Evolutionary conservation across 2,329 filamentous ascomycete species (phyloP), one percentile per base, ranked within the genome.

Genomic region (Raffaelea ambrosiae): DNA sequence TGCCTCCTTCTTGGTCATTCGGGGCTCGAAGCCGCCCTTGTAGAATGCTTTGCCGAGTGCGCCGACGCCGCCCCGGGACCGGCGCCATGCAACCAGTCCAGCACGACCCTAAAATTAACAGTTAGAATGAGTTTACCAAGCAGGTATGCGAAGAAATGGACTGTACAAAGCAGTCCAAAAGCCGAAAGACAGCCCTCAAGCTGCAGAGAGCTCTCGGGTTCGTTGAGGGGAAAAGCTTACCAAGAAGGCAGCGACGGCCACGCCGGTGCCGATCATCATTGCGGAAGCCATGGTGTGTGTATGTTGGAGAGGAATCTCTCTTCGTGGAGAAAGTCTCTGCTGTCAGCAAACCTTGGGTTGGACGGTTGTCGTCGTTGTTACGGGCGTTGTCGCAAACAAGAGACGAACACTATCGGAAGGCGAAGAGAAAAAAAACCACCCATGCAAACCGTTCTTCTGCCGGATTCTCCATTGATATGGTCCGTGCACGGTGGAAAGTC

Each of bases 11-110:
- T 85, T 81, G 65, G 82, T 96, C 91, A 98, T 98, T 68, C 85
- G 86, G 51, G 82, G 75, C 71, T 98, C 93, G 63, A 98, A 98
- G n/a, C 93, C 93, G 57, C 93, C 93, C 69, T 97, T 98, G 77
- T 96, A 97, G 63, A 89, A 98, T 39, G 89, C 83, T 66, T 90
- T 89, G 59, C 93, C 93, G 58, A 95, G 72, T 33, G 86, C 83
- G 55, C 85, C 86, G 43, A 86, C 74, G 54, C 84, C 84, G 53
- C 86, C 86, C 53, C 86, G 79, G 51, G 85, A 95, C 60, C 88
- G 81, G 54, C 90, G 83, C 66, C 90, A 79, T 57, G 93, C 93
- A 60, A 97, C 86, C 36, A 95, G 78, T 59, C 90, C 91, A 51
- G 93, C 91, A 62, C 93, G 88, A 56, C 93, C 91, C 89, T 96